Evolutionary conservation across 2,329 filamentous ascomycete genomes (phyloP), one percentile per base, ranked within the genome.

Genomic region (Botryotinia globosa): DNA sequence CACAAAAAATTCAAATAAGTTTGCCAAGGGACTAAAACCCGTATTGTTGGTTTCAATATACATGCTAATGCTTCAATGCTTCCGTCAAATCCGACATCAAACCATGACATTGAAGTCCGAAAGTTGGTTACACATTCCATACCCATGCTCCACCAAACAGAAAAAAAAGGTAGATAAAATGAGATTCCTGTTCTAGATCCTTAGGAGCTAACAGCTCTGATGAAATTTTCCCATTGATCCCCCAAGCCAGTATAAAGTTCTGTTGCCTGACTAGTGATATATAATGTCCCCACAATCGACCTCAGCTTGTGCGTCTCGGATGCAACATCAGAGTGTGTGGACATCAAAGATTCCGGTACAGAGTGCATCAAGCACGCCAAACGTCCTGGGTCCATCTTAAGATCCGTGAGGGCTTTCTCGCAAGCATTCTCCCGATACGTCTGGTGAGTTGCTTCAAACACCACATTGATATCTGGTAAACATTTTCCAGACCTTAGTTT

Each of bases 391-490:
- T 67, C 70, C 70, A 59, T 32, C 2, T 68, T 58, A 25, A 73
- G 69, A 29, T 61, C 16, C 18, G 32, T 51, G 14, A 73, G 63
- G 34, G 69, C 54, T 51, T 72, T 64, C 64, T 72, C 69, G n/a
- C 59, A 72, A n/a, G 34, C 25, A 29, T 32, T 29, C 20, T 72
- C 64, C 20, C 48, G 16, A 59, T 72, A 73, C 7, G 64, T 73
- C 25, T 51, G 44, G 29, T 67, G 39, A n/a, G 63, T 64, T 59
- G 70, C 69, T 59, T 73, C 72, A 14, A 72, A 71, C 20, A 74
- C 71, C 14, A 74, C 74, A 48, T 63, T 73, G 32, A 75, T 66
- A 44, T 75, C 74, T 3, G 74, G 74, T 18, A 65, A 72, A 22
- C 73, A 72, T 18, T 66, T 20, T 39, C 74, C 74, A 48, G 37